Conservation (phyloP, 441 rosid genomes). For the Croton setiger region DNA sequence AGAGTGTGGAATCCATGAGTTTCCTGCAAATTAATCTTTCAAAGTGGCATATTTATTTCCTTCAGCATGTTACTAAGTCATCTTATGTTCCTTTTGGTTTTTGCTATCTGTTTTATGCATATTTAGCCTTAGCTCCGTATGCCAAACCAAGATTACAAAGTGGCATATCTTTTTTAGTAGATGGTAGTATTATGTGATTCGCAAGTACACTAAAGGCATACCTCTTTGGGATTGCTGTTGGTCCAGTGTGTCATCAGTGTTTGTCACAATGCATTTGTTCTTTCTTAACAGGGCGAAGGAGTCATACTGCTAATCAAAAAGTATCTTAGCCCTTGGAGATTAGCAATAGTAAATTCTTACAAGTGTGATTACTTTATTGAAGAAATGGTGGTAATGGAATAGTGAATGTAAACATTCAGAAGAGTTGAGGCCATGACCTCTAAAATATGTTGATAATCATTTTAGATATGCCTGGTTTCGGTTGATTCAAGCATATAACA, state of each 20-base stretch:
- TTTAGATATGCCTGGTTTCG: neutral
- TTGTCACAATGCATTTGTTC: neutral
- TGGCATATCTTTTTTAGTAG: neutral
- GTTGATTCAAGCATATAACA: neutral
- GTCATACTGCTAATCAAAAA: neutral
- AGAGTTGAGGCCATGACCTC: neutral
- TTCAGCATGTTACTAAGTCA: neutral
- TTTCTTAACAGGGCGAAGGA: neutral
- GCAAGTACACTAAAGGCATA: neutral
- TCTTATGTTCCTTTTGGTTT: neutral
- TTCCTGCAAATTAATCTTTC: neutral
- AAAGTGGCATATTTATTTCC: neutral
- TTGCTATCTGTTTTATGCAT: neutral
- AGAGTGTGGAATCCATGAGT: neutral
- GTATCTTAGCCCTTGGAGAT: neutral
- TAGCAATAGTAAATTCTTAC: neutral
- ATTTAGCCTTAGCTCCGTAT: neutral
- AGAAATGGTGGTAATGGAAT: conserved; percentile 4
- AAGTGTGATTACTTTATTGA: neutral
- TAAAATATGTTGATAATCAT: neutral
- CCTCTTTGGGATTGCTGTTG: neutral
- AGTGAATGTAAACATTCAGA: neutral
- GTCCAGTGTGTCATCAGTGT: neutral
- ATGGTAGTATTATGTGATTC: too few species aligned
- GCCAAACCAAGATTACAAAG: neutral